Evolutionary conservation across 176 grass and related monocot species (phyloP), one percentile per base, ranked within the genome.

Genomic region (Musa itinerans): DNA sequence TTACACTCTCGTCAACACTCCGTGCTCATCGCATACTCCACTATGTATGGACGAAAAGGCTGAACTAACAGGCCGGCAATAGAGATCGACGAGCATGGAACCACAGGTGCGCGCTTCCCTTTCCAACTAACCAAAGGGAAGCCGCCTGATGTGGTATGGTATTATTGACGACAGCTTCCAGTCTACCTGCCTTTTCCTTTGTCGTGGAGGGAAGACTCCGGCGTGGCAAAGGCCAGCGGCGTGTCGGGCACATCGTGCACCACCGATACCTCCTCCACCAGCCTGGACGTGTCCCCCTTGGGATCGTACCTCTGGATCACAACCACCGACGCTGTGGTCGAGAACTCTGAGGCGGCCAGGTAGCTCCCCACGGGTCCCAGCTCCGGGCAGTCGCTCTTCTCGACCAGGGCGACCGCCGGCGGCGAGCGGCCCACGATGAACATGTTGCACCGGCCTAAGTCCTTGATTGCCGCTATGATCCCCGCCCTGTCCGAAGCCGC

Each of bases 321-420:
- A 1, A 91, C 65, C 61, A 85, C 85, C 1, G 89, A 91, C 1
- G 82, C 80, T 17, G 68, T 85, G 51, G 79, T 59, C 24, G 85
- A 85, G 80, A 91, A 91, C 20, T 88, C 85, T 21, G 83, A 9
- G 68, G 89, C 83, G 13, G 80, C 85, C 82, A 91, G 73, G 74
- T 78, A 83, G 76, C 76, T 75, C 62, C 82, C 89, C 5, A 91
- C 79, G 22, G 68, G 82, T 0, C 85, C 89, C 0, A 88, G 67
- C 77, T 91, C 85, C 27, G 82, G 82, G 65, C 89, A 91, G 68
- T 88, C 73, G 23, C 48, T 85, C 77, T 67, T 87, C 50, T 88
- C 89, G 22, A 81, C 54, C 5, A 91, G 65, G 14, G 82, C 9
- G 20, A 43, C 34, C 2, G 54, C 80, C 21, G 52, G 34, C 12